phyloP scores from a whole-genome alignment of 2,329 filamentous ascomycete genomes.

The Calonectria multiphialidica region DNA sequence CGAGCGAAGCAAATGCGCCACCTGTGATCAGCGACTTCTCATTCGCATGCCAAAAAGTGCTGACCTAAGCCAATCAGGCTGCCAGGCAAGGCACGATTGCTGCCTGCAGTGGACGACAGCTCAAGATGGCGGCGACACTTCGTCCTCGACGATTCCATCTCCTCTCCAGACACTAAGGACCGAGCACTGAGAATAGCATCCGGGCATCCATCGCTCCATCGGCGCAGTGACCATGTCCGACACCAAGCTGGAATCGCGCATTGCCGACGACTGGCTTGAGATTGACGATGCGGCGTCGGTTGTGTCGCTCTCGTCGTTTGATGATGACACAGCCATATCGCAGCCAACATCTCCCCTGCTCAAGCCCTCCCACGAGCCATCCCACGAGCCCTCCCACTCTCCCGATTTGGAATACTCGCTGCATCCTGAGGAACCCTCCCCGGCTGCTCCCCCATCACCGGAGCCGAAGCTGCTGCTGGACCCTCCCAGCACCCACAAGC shows the following conservation, averaged over 20 bases:
- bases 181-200: neutral
- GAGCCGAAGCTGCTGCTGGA: neutral
- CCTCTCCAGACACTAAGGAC: neutral
- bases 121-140: neutral
- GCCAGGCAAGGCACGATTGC: neutral
- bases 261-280: constrained; percentile 40
- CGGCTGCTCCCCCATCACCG: neutral
- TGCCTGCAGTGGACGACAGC: neutral
- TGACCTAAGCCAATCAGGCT: constrained; percentile 13
- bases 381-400: neutral
- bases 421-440: neutral
- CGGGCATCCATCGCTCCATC: neutral
- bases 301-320: constrained; percentile 29
- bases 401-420: neutral
- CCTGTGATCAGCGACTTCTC: neutral
- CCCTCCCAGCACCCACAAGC: neutral
- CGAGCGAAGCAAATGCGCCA: neutral
- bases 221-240: constrained; percentile 24
- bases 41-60: neutral
- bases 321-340: constrained; percentile 7
- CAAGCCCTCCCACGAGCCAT: neutral
- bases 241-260: constrained; percentile 3
- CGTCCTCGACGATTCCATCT: neutral
- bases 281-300: constrained; percentile 34
- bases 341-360: constrained; percentile 9